phyloP scores from a whole-genome alignment of 2,329 filamentous ascomycete genomes.

The Lecanosticta acicola region DNA sequence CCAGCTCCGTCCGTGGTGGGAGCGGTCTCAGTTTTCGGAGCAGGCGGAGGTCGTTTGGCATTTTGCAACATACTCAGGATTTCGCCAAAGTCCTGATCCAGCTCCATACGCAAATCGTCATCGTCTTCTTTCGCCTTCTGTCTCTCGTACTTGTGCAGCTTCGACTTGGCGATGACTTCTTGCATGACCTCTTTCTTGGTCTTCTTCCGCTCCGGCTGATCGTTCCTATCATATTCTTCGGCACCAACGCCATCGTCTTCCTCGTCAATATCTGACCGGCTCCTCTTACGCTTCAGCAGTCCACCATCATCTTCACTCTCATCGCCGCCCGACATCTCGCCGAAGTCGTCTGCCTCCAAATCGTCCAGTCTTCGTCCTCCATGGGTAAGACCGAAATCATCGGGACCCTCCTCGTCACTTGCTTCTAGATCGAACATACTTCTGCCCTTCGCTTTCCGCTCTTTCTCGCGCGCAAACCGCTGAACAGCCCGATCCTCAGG shows the following conservation, averaged over 20 bases:
- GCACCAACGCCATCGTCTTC: conserved; percentile 49
- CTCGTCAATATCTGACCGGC: conserved; percentile 50
- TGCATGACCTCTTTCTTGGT: conserved; percentile 96
- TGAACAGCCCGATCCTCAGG: conserved; percentile 89
- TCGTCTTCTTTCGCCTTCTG: conserved; percentile 91
- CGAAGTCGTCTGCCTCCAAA: conserved; percentile 69
- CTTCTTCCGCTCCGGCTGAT: conserved; percentile 78
- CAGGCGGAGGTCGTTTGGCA: conserved; percentile 43
- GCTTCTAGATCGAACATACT: conserved; percentile 89
- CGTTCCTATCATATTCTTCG: conserved; percentile 43
- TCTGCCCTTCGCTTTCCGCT: conserved; percentile 67
- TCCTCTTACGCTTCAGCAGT: conserved; percentile 39
- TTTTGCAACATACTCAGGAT: conserved; percentile 66
- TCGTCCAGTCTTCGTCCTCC: conserved; percentile 63
- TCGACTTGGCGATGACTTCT: conserved; percentile 95
- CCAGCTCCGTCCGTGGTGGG: conserved; percentile 33
- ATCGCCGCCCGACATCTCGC: conserved; percentile 36
- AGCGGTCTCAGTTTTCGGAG: conserved; percentile 17
- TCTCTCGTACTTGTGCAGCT: conserved; percentile 87
- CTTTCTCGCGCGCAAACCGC: conserved; percentile 83
- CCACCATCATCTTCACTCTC: conserved; percentile 33
- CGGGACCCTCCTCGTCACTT: conserved; percentile 55
- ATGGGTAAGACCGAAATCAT: conserved; percentile 62
- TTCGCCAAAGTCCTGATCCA: conserved; percentile 76
- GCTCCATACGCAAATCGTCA: conserved; percentile 73